These are phyloP conservation scores for Didymella segeticola DNA, from an alignment of 2,329 filamentous ascomycete genomes.

Conservation along the genomic window DNA sequence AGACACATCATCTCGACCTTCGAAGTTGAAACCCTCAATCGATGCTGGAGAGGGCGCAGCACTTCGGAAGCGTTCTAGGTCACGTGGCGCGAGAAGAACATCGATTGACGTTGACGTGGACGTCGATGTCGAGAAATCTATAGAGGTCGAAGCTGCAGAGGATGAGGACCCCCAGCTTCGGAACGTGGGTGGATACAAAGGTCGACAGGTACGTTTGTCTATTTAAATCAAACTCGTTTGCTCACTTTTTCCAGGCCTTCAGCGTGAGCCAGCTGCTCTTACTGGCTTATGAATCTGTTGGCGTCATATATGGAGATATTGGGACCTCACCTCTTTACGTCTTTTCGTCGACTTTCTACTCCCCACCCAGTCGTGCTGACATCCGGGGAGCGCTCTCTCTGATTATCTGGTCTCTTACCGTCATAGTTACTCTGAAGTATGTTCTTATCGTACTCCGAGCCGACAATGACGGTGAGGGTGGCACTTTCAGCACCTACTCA, in stretches of 20 bases:
- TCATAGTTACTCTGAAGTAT: constrained; percentile 75
- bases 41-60: constrained; percentile 19
- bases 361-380: constrained; percentile 59
- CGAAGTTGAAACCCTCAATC: constrained; percentile 8
- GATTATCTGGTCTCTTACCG: constrained; percentile 71
- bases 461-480: constrained; percentile 75
- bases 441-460: constrained; percentile 69
- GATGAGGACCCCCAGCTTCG: constrained; percentile 45
- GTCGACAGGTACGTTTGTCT: constrained; percentile 39
- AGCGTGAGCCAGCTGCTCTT: constrained; percentile 34
- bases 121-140: constrained; percentile 64
- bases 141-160: constrained; percentile 34
- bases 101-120: constrained; percentile 66
- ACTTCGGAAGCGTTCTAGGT: constrained; percentile 12
- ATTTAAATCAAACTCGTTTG: too few relatives aligned
- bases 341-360: constrained; percentile 70
- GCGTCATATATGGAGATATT: constrained; percentile 75
- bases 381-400: constrained; percentile 71
- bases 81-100: constrained; percentile 33
- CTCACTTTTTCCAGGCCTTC: too few relatives aligned
- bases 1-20: constrained; percentile 10
- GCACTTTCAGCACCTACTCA: constrained; percentile 72
- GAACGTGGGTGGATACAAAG: constrained; percentile 40
- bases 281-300: constrained; percentile 67
- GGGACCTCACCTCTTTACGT: constrained; percentile 74